These are phyloP conservation scores for Prunella vulgaris DNA, from an alignment of 257 asterid genomes.

Conservation along the genomic window DNA sequence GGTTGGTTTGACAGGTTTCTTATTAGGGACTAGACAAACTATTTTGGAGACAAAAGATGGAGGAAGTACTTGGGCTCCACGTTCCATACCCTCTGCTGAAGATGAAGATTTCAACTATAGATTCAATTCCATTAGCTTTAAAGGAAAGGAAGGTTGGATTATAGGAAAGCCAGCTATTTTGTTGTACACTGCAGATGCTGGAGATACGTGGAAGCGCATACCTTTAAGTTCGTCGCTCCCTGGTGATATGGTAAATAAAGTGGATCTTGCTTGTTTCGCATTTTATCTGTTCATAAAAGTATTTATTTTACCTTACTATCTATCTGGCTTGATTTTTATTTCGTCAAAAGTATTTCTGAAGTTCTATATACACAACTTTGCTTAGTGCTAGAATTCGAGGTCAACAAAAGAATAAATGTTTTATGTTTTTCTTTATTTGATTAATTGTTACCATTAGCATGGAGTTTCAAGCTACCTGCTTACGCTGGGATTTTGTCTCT, in stretches of 20 bases:
- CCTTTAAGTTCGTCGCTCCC: slow-evolving; percentile 94
- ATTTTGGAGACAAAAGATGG: slow-evolving; percentile 92
- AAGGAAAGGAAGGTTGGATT: slow-evolving; percentile 97
- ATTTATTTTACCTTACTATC: not conserved
- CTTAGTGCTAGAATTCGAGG: too few relatives aligned
- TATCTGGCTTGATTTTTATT: not conserved
- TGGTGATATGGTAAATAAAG: slow-evolving; percentile 69
- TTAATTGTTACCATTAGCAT: not conserved
- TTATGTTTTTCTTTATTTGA: not conserved
- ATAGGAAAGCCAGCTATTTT: slow-evolving; percentile 89
- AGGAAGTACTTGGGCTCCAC: slow-evolving; percentile 79
- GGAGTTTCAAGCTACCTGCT: not conserved
- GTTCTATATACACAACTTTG: not conserved
- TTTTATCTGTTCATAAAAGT: not conserved
- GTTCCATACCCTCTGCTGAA: slow-evolving; percentile 87
- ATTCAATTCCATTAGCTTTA: slow-evolving; percentile 87
- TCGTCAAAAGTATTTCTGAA: not conserved
- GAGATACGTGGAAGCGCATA: slow-evolving; percentile 76
- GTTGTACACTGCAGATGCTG: slow-evolving; percentile 82
- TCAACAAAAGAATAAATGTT: not conserved
- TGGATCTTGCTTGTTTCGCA: not conserved
- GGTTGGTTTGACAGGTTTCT: slow-evolving; percentile 51
- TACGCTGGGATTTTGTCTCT: not conserved
- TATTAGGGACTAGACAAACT: slow-evolving; percentile 89
- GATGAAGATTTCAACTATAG: slow-evolving; percentile 95